Evolutionary conservation across 2,329 filamentous ascomycete species (phyloP).

Genomic region (Aspergillus puulaauensis): DNA sequence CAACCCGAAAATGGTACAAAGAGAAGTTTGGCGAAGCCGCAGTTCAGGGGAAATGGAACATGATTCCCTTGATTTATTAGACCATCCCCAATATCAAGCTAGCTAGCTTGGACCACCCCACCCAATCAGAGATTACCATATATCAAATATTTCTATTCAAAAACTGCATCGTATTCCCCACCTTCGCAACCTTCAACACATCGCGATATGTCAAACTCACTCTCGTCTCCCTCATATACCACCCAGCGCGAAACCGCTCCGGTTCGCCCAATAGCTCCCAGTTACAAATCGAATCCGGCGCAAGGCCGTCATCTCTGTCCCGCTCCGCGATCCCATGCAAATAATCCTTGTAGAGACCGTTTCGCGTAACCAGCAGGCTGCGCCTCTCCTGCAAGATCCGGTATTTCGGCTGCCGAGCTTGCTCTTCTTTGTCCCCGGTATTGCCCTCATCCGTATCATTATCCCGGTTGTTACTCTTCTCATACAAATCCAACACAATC

Average conservation of each 20-base stretch:
- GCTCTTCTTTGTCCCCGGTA: slow-evolving; percentile 2
- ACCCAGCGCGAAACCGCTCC: slow-evolving; percentile 38
- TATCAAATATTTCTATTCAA: slow-evolving; percentile 30
- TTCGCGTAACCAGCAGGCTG: slow-evolving; percentile 62
- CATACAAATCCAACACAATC: slow-evolving; percentile 75
- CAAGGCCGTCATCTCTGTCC: slow-evolving; percentile 64
- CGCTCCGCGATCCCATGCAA: slow-evolving; percentile 60
- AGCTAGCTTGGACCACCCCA: background rate
- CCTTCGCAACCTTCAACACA: slow-evolving; percentile 75
- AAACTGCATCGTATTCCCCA: slow-evolving; percentile 67
- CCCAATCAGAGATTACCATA: background rate
- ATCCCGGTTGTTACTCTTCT: slow-evolving; percentile 44
- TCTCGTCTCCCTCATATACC: slow-evolving; percentile 51
- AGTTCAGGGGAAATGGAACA: slow-evolving; percentile 66
- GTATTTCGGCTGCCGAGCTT: slow-evolving; percentile 35
- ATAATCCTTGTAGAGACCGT: slow-evolving; percentile 54
- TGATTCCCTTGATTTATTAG: slow-evolving; percentile 62
- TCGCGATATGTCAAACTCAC: slow-evolving; percentile 72
- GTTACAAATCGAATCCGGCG: slow-evolving; percentile 52
- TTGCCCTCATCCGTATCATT: slow-evolving; percentile 6
- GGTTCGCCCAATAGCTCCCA: slow-evolving; percentile 55
- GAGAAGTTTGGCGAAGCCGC: slow-evolving; percentile 69
- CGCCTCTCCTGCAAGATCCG: slow-evolving; percentile 80
- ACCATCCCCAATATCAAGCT: background rate
- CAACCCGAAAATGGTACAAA: slow-evolving; percentile 76